Conservation (phyloP, 2,329 filamentous ascomycete genomes). For the Diaporthe caulivora region DNA sequence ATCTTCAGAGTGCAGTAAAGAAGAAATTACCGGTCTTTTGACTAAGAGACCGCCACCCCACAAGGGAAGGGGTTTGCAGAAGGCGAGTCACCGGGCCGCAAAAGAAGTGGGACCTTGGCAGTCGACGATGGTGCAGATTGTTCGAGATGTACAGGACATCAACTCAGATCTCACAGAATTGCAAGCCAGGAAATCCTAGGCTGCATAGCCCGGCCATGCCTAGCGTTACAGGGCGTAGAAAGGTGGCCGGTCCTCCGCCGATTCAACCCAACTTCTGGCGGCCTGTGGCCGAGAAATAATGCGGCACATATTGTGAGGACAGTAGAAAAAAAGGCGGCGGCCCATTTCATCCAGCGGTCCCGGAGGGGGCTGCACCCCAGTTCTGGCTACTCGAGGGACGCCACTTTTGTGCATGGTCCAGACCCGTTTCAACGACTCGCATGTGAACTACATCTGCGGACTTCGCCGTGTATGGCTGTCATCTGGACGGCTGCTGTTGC, state of each 20-base stretch:
- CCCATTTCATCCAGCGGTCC: background rate
- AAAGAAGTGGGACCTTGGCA: conserved; percentile 35
- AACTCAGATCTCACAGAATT: background rate
- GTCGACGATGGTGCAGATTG: conserved; percentile 26
- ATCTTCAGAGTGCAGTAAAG: background rate
- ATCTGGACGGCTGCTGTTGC: conserved; percentile 17
- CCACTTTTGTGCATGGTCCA: conserved; percentile 24
- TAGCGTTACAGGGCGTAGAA: conserved; percentile 12
- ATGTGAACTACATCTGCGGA: background rate
- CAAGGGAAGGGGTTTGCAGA: conserved; percentile 29
- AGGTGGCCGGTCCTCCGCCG: conserved; percentile 33
- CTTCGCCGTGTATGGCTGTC: conserved; percentile 6
- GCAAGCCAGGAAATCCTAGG: conserved; percentile 10
- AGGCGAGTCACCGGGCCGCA: conserved; percentile 33
- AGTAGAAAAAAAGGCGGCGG: background rate
- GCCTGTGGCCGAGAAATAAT: conserved; percentile 11
- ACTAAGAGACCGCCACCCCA: conserved; percentile 29
- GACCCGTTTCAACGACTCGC: conserved; percentile 12
- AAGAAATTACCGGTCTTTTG: conserved; percentile 12
- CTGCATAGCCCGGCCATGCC: background rate
- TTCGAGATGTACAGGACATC: background rate
- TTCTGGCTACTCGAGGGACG: background rate
- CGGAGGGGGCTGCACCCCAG: conserved; percentile 23
- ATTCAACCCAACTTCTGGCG: background rate
- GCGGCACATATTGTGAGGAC: background rate